A percentile compares a stretch with the other conserved stretches of the same genome.
These are phyloP conservation scores for Cinnamomum micranthum DNA, from an alignment of 164 flowering plant genomes.

Conservation along the genomic window DNA sequence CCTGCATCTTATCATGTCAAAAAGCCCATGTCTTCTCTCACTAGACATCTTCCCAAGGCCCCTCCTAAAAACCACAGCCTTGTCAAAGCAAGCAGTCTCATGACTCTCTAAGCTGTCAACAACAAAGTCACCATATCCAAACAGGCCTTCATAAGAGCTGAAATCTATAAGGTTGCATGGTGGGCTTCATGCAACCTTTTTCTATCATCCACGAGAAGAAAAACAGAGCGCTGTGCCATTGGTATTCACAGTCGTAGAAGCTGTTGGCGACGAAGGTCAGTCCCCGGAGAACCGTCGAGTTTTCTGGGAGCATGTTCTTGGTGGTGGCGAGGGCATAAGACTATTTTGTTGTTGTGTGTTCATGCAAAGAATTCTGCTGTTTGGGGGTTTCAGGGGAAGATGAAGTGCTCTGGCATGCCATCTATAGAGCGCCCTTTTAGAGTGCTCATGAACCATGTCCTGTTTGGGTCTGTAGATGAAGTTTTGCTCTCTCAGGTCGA, in stretches of 20 bases:
- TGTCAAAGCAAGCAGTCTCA: conserved; percentile 14
- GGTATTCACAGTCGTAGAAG: conserved; percentile 14
- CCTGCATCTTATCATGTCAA: conserved; percentile 15
- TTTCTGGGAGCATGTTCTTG: neutral
- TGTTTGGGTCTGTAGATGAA: conserved; percentile 16
- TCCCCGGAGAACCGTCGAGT: neutral
- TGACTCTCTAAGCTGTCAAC: conserved; percentile 4
- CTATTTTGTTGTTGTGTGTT: conserved; percentile 1
- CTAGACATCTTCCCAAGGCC: conserved; percentile 13
- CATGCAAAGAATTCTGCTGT: conserved; percentile 4
- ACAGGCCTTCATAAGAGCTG: conserved; percentile 6
- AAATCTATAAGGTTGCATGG: neutral
- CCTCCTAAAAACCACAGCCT: conserved; percentile 15
- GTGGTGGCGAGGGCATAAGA: conserved; percentile 7
- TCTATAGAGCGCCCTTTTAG: neutral
- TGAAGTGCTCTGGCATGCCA: conserved; percentile 15
- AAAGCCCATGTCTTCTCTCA: conserved; percentile 9
- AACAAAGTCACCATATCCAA: conserved; percentile 4
- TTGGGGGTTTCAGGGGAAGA: conserved; percentile 9
- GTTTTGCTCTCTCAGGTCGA: too few relatives aligned
- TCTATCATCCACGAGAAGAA: conserved; percentile 13
- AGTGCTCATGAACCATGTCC: conserved; percentile 21
- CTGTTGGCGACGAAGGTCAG: conserved; percentile 11
- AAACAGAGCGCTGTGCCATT: conserved; percentile 16
- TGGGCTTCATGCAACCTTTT: conserved; percentile 4